Percentiles rank a stretch among this genome's conserved stretches.
Evolutionary conservation across 2,329 filamentous ascomycete genomes (phyloP).

Genomic region (Fusarium siculi): DNA sequence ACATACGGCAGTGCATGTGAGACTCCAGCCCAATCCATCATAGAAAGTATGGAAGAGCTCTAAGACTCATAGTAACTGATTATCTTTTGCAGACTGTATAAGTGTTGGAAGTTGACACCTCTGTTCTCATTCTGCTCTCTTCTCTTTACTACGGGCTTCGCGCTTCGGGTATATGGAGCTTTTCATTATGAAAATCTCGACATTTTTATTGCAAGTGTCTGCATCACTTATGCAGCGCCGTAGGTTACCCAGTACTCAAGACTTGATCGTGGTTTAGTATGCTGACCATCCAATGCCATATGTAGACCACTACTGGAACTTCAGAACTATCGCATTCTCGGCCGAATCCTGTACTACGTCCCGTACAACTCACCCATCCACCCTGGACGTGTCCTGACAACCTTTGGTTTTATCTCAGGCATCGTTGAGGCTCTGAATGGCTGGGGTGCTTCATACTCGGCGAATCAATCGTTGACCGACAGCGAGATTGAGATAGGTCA

Average conservation of each 20-base stretch:
- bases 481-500: constrained; percentile 54
- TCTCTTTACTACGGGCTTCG: constrained; percentile 67
- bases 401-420: constrained; percentile 58
- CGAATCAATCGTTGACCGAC: constrained; percentile 56
- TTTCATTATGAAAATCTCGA: constrained; percentile 47
- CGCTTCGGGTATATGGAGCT: constrained; percentile 51
- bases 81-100: constrained; percentile 57
- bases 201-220: constrained; percentile 49
- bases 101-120: constrained; percentile 65
- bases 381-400: constrained; percentile 57
- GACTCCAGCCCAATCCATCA: constrained; percentile 31
- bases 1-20: constrained; percentile 60
- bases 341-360: constrained; percentile 65
- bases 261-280: neutral
- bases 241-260: constrained; percentile 27
- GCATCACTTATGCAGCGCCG: constrained; percentile 51
- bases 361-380: constrained; percentile 66
- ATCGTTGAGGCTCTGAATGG: constrained; percentile 60
- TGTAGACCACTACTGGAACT: constrained; percentile 66
- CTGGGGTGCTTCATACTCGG: constrained; percentile 59
- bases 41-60: too few relatives aligned
- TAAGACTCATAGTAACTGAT: neutral
- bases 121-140: constrained; percentile 65
- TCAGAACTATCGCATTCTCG: constrained; percentile 70
- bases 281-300: neutral